Evolutionary conservation across 176 grass and related monocot species (phyloP).

Genomic region (Cenchrus americanus): DNA sequence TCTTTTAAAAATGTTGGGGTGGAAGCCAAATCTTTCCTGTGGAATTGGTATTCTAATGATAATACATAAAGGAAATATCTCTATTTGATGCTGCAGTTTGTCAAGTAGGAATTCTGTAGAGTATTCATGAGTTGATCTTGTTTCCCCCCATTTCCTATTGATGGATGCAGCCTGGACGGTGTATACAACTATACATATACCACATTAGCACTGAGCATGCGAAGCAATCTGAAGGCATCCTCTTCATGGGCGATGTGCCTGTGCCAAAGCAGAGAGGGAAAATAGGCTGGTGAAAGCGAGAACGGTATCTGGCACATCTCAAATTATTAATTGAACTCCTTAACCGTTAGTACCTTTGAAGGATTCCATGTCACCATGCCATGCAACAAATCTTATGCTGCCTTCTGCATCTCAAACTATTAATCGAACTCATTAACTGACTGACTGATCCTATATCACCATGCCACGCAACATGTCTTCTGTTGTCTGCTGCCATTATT

Average conservation of each 20-base stretch:
- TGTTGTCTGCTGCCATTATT: neutral
- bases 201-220: conserved; percentile 68
- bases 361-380: neutral
- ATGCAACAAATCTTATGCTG: neutral
- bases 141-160: conserved; percentile 33
- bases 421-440: neutral
- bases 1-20: neutral
- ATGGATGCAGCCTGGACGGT: conserved; percentile 56
- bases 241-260: conserved; percentile 74
- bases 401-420: neutral
- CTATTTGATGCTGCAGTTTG: conserved; percentile 9
- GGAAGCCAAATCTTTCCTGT: neutral
- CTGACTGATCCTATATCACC: neutral
- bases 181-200: conserved; percentile 73
- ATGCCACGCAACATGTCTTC: neutral
- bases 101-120: neutral
- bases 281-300: conserved; percentile 71
- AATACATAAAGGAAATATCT: conserved; percentile 10
- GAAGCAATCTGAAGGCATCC: conserved; percentile 88
- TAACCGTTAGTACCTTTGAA: conserved; percentile 2
- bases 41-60: neutral
- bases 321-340: neutral
- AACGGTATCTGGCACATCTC: conserved; percentile 53
- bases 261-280: conserved; percentile 69
- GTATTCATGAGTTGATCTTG: conserved; percentile 9